Evolutionary conservation across 2,329 filamentous ascomycete genomes (phyloP).

Genomic region (Diplodia intermedia): DNA sequence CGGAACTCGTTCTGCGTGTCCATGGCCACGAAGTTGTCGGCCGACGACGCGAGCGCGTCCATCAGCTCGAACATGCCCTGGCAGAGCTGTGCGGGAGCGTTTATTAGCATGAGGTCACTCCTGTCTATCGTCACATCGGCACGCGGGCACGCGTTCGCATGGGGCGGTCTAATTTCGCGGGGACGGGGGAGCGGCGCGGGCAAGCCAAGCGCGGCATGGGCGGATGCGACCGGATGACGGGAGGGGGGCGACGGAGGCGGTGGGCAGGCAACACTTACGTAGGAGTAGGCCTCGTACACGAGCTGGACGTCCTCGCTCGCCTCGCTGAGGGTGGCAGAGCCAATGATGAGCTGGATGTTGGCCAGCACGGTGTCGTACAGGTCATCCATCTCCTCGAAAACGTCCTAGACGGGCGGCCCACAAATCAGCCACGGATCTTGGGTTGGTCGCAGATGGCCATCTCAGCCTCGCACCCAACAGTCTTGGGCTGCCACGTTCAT

Average conservation of each 20-base stretch:
- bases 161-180: neutral
- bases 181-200: no score
- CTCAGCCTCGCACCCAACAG: neutral
- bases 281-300: conserved; percentile 33
- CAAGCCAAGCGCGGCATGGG: neutral
- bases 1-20: conserved; percentile 33
- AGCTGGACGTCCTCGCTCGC: conserved; percentile 27
- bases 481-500: no score
- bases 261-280: conserved; percentile 12
- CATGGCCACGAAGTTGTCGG: conserved; percentile 18
- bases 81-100: neutral
- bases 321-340: conserved; percentile 23
- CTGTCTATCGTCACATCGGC: neutral
- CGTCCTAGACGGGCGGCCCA: conserved; percentile 18
- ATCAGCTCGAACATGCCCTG: conserved; percentile 33
- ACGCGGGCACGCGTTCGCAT: neutral
- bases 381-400: conserved; percentile 33
- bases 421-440: neutral
- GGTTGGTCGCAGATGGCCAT: neutral
- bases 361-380: conserved; percentile 30
- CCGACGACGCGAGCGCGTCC: conserved; percentile 13
- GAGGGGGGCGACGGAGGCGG: neutral
- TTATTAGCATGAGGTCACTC: neutral
- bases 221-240: conserved; percentile 5
- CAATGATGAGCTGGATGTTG: conserved; percentile 32